Evolutionary conservation across 2,329 filamentous ascomycete genomes (phyloP), one percentile per base, ranked within the genome.

Genomic region (Malbranchea cinnamomea): DNA sequence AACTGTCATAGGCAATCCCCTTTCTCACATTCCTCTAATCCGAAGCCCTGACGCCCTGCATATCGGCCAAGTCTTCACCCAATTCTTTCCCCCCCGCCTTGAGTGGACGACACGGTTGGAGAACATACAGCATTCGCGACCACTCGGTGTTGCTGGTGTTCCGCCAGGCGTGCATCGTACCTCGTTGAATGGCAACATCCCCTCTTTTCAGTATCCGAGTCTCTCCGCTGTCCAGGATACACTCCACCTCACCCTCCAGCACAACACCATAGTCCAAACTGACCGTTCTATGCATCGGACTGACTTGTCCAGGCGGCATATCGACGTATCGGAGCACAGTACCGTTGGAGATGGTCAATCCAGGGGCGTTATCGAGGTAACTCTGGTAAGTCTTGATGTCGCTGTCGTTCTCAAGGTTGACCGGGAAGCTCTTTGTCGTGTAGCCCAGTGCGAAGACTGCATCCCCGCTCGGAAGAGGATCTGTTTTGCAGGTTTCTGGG

Each of bases 191-290:
- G n/a, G 43, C 44, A 15, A 49, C 33, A 31, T 50, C 48, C n/a
- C 43, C 41, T 31, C 41, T 31, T 23, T 37, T 42, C 33, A 49
- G 23, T 13, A 31, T 38, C 16, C 37, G 47, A 32, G 41, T 44
- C 6, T 39, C 38, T 6, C 44, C 47, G 28, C 46, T 41, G 23
- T 50, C 48, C 29, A 52, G 36, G 18, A 47, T 38, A 26, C 47
- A 22, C 35, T 42, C 36, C 13, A 52, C 42, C 20, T 41, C 42
- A 1, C 47, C 48, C 7, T 42, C 36, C 18, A 52, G 37, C 9
- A 52, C 40, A n/a, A 52, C 38, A 5, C 41, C 48, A 32, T 48
- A 49, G 32, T 52, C 48, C 14, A 50, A 33, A 14, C 42, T 49
- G 20, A 44, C 16, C 5, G 44, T 45, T 14, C 44, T 39, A 31